These are phyloP conservation scores for Xylariales sp. DNA, from an alignment of 2,329 filamentous ascomycete genomes.

Conservation along the genomic window DNA sequence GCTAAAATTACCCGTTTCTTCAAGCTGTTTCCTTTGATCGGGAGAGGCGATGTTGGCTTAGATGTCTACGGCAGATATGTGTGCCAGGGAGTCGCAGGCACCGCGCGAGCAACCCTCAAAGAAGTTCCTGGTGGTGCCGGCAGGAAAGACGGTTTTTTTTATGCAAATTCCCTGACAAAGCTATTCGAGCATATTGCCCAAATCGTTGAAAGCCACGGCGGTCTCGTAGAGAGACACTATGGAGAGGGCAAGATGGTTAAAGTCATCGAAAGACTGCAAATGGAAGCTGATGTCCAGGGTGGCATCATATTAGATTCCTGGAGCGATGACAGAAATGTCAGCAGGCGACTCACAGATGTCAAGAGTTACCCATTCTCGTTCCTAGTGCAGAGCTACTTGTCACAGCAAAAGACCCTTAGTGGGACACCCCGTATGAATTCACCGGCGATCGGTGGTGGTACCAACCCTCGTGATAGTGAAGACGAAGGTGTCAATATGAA, in stretches of 20 bases:
- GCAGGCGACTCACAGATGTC: conserved; percentile 90
- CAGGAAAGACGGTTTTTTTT: conserved; percentile 85
- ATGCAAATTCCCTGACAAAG: conserved; percentile 88
- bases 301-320: conserved; percentile 96
- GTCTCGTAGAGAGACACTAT: conserved; percentile 93
- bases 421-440: conserved; percentile 79
- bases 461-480: conserved; percentile 73
- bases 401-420: conserved; percentile 70
- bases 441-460: conserved; percentile 71
- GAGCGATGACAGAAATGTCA: conserved; percentile 87
- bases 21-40: conserved; percentile 96
- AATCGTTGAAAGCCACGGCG: conserved; percentile 92
- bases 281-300: conserved; percentile 95
- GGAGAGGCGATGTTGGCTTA: conserved; percentile 85
- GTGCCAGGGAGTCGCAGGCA: conserved; percentile 89
- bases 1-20: conserved; percentile 95
- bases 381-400: conserved; percentile 91
- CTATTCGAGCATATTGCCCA: conserved; percentile 98
- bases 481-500: conserved; percentile 98
- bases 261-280: conserved; percentile 91
- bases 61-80: conserved; percentile 97
- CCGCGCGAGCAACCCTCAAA: conserved; percentile 83
- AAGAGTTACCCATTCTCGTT: conserved; percentile 99
- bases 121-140: conserved; percentile 70
- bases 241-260: conserved; percentile 92